phyloP scores from a whole-genome alignment of 2,329 filamentous ascomycete species.

The Emmonsiellopsis sp. region DNA sequence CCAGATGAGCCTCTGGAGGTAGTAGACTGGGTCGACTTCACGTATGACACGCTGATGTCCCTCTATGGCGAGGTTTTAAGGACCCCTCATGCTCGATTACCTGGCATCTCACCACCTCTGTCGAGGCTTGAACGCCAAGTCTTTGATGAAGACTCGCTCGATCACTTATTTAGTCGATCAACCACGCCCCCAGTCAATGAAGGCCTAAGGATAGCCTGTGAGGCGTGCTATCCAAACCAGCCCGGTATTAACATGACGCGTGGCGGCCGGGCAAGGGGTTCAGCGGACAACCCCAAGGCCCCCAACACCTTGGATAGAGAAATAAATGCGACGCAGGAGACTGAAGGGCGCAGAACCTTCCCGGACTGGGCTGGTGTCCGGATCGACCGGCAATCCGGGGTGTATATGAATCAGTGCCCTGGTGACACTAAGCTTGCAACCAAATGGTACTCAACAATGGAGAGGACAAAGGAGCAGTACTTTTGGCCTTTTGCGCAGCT shows the following conservation, averaged over 20 bases:
- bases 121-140: constrained; percentile 1
- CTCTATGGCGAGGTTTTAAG: constrained; percentile 4
- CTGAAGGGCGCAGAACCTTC: neutral
- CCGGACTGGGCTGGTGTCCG: constrained; percentile 4
- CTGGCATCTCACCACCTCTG: neutral
- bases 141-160: constrained; percentile 7
- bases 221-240: neutral
- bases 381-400: neutral
- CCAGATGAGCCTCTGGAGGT: neutral
- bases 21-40: constrained; percentile 4
- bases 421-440: constrained; percentile 6
- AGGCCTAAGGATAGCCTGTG: constrained; percentile 1
- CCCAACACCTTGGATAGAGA: too few relatives aligned
- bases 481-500: constrained; percentile 4
- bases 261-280: neutral
- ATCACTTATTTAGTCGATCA: constrained; percentile 5
- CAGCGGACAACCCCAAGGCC: neutral
- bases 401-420: neutral
- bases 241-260: constrained; percentile 4
- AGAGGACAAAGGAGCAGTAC: neutral
- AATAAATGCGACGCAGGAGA: neutral
- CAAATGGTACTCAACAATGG: neutral
- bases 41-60: constrained; percentile 3
- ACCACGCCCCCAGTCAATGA: neutral
- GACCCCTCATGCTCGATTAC: neutral